Base-by-base conservation (phyloP, 2,329 filamentous ascomycete species). In the Botrytis fragariae region DNA sequence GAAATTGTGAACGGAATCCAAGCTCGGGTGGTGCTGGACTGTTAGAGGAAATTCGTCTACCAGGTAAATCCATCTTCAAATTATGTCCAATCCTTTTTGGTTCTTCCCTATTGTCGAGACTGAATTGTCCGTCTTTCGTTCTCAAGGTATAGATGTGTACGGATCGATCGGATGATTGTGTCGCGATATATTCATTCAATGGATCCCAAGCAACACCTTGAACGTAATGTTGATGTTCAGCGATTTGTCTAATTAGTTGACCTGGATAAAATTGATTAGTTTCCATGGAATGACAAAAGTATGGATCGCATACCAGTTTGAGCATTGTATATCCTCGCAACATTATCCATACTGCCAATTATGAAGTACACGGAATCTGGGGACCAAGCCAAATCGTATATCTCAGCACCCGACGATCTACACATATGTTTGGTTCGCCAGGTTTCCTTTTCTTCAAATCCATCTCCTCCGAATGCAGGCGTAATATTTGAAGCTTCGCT, bases 391-490 rank as follows among this genome's bases (percentile, higher is more conserved):
- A 99, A 85, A 83, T 99, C 96, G 84, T 99, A 99, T 77, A 99
- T 98, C 82, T 99, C 96, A 18, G 95, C 94, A 51, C 95, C 95
- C 75, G 93, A 93, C 63, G 95, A 97, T 75, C 96, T 90, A 83
- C 95, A 98, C 96, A 98, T 98, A 82, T 97, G 94, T 84, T 97
- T 98, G 75, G 95, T 92, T 75, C 95, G 88, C 96, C 96, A 99
- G 77, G 93, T 93, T 83, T 99, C 96, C 83, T 97, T 97, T 82
- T 99, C 96, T 79, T 98, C 96, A 72, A 91, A 87, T 67, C 89
- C 90, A 78, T 98, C 94, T 79, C 95, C 93, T 76, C 95, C 95
- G 80, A 97, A 93, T 57, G 84, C 82, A 63, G 86, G 84, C 89
- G 87, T 74, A 89, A 87, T 75, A 91, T 88, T 73, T 88, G 87